These are phyloP conservation scores for Tilletia walkeri DNA, from an alignment of 1,284 basidiomycete genomes.

Conservation along the genomic window DNA sequence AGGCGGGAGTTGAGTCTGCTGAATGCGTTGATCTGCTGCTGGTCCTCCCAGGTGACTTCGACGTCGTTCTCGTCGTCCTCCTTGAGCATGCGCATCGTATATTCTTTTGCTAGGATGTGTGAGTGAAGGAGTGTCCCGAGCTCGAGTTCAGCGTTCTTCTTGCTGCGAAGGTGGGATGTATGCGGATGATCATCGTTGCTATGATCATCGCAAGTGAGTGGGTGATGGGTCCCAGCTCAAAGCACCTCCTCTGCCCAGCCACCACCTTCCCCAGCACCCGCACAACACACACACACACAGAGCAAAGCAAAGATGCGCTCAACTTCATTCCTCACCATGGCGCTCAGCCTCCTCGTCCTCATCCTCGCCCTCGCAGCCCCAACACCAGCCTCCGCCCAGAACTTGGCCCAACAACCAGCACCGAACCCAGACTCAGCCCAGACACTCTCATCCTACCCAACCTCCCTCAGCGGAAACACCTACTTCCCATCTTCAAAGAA, in stretches of 20 bases:
- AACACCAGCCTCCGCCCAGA: background rate
- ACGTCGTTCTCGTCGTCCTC: constrained; percentile 65
- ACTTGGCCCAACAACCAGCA: constrained; percentile 13
- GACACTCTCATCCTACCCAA: constrained; percentile 9
- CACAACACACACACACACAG: background rate
- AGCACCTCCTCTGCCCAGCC: background rate
- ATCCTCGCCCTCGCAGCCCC: background rate
- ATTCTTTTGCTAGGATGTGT: background rate
- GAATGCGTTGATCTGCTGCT: constrained; percentile 86
- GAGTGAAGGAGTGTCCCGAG: background rate
- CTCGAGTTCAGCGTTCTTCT: background rate
- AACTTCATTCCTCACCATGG: background rate
- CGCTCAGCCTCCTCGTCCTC: background rate
- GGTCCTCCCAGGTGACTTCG: constrained; percentile 95
- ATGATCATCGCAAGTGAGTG: background rate
- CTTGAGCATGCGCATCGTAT: constrained; percentile 18
- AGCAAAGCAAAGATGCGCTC: background rate
- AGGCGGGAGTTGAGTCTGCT: constrained; percentile 83
- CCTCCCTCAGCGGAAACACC: background rate
- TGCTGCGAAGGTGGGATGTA: background rate
- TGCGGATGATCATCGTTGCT: too few species aligned
- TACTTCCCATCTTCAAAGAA: background rate
- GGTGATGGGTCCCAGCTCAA: too few species aligned
- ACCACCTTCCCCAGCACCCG: background rate
- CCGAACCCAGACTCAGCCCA: background rate